A percentile compares a stretch with the other conserved stretches of the same genome.
These are phyloP conservation scores for Hortaea sp. DNA, from an alignment of 2,329 filamentous ascomycete genomes.

Conservation along the genomic window DNA sequence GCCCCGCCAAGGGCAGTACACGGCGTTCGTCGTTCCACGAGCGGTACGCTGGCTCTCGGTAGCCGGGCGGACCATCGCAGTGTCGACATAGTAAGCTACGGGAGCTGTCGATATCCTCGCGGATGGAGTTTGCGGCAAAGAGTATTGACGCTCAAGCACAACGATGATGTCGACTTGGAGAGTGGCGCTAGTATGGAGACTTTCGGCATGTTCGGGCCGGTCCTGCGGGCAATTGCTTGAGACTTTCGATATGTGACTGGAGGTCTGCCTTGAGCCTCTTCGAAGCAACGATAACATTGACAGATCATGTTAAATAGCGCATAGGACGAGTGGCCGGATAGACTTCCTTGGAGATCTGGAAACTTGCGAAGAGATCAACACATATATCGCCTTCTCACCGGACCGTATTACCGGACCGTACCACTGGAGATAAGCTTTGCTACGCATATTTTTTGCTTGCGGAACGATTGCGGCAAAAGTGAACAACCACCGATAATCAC, in stretches of 20 bases:
- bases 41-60: conserved; percentile 3
- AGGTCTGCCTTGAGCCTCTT: background rate
- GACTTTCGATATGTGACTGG: too few relatives aligned
- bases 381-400: too few relatives aligned
- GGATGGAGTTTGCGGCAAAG: background rate
- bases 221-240: background rate
- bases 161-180: background rate
- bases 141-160: background rate
- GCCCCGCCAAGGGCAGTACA: background rate
- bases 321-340: too few relatives aligned
- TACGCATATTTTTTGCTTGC: too few relatives aligned
- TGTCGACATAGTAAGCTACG: conserved; percentile 8
- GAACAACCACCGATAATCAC: too few relatives aligned
- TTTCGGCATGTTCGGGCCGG: background rate
- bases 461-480: too few relatives aligned
- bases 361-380: too few relatives aligned
- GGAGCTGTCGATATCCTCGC: background rate
- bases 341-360: too few relatives aligned
- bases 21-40: background rate
- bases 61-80: conserved; percentile 11
- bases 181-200: background rate
- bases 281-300: background rate
- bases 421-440: too few relatives aligned
- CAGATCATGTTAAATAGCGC: background rate
- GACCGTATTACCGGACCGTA: too few relatives aligned